These are phyloP conservation scores for Pyrenopolyporus hunteri DNA, from an alignment of 495 filamentous ascomycete species.

Conservation along the genomic window DNA sequence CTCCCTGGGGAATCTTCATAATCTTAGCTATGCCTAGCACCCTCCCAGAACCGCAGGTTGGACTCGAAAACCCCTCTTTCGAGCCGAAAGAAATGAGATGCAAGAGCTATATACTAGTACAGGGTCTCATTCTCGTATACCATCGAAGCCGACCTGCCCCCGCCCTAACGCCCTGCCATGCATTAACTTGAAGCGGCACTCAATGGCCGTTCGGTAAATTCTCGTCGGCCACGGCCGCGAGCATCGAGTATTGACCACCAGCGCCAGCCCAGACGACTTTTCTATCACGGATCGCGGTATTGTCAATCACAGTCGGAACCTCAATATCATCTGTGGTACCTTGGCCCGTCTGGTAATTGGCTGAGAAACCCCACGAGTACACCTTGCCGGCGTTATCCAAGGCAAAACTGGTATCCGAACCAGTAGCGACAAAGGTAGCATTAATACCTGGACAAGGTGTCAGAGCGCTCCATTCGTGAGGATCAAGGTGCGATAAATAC, in stretches of 20 bases:
- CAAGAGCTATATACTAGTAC: constrained; percentile 20
- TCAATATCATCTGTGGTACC: constrained; percentile 61
- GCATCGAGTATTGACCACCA: constrained; percentile 67
- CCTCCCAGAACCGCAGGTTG: background rate
- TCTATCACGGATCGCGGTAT: constrained; percentile 60
- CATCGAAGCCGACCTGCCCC: no score
- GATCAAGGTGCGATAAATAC: background rate
- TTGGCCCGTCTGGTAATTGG: constrained; percentile 68
- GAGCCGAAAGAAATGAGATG: constrained; percentile 1
- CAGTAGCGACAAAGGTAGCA: constrained; percentile 48
- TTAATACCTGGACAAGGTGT: constrained; percentile 29
- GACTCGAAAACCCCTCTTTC: background rate
- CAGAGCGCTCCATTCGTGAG: constrained; percentile 16
- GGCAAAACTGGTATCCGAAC: constrained; percentile 64
- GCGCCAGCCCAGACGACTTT: constrained; percentile 61
- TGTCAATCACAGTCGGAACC: constrained; percentile 62
- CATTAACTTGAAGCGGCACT: background rate
- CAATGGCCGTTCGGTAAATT: constrained; percentile 10
- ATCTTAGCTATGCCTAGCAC: constrained; percentile 1
- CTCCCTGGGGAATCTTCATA: background rate
- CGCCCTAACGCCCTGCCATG: background rate
- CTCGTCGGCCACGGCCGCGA: constrained; percentile 46
- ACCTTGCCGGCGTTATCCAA: constrained; percentile 60
- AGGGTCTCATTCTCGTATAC: background rate
- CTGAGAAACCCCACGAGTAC: constrained; percentile 73